Evolutionary conservation across 768 basidiomycete species (phyloP).

Genomic region (Tylopilus subfusipes): DNA sequence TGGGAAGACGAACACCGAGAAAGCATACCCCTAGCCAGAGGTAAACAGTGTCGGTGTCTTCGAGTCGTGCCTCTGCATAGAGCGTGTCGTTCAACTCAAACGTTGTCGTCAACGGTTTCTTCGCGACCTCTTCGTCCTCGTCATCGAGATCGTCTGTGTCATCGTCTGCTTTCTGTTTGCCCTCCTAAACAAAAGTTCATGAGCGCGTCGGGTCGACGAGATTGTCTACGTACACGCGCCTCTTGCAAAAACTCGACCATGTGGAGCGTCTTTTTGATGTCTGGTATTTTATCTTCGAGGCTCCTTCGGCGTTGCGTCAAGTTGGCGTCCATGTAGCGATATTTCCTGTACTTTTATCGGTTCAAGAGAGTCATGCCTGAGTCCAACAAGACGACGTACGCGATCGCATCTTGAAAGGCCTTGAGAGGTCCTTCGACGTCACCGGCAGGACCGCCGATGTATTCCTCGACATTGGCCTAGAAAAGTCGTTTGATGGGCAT

Average conservation of each 20-base stretch:
- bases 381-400: slow-evolving; percentile 51
- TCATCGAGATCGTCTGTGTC: slow-evolving; percentile 49
- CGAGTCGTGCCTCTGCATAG: slow-evolving; percentile 85
- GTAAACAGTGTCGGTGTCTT: slow-evolving; percentile 85
- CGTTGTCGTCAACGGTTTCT: slow-evolving; percentile 69
- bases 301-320: slow-evolving; percentile 72
- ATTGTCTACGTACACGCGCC: slow-evolving; percentile 50
- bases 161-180: slow-evolving; percentile 42
- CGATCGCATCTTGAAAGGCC: slow-evolving; percentile 86
- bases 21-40: slow-evolving; percentile 91
- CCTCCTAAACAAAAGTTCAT: slow-evolving; percentile 44
- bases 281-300: slow-evolving; percentile 93
- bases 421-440: slow-evolving; percentile 77
- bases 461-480: slow-evolving; percentile 84
- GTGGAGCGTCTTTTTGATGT: slow-evolving; percentile 86
- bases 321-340: slow-evolving; percentile 95
- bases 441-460: slow-evolving; percentile 73
- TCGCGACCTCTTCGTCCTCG: slow-evolving; percentile 40
- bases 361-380: slow-evolving; percentile 12
- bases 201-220: neutral
- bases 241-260: slow-evolving; percentile 85
- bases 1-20: neutral
- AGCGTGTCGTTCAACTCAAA: slow-evolving; percentile 97
- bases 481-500: neutral
- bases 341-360: slow-evolving; percentile 67